Conservation (phyloP, 441 rosid species). For the Jatropha podagrica region DNA sequence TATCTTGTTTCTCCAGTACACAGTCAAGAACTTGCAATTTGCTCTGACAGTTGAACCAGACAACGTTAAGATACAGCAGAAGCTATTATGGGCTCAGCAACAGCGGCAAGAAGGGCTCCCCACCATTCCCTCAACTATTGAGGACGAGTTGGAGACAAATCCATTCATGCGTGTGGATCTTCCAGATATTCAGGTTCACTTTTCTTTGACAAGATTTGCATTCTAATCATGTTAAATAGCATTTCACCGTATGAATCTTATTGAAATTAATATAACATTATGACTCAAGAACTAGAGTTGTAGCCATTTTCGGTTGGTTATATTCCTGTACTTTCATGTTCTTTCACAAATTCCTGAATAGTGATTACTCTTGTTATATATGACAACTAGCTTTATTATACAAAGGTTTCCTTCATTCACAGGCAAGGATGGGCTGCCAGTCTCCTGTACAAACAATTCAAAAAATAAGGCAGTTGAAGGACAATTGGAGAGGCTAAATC, state of each 20-base stretch:
- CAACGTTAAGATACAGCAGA: slow-evolving; percentile 61
- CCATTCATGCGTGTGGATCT: slow-evolving; percentile 79
- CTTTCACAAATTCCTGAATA: not conserved
- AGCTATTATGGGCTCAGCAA: slow-evolving; percentile 72
- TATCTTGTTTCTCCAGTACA: slow-evolving; percentile 55
- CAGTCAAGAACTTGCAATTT: slow-evolving; percentile 86
- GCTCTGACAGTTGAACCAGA: slow-evolving; percentile 73
- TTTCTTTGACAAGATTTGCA: not conserved
- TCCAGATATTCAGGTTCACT: slow-evolving; percentile 61
- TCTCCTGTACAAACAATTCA: slow-evolving; percentile 65
- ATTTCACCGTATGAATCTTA: not conserved
- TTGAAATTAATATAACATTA: not conserved
- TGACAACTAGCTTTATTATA: slow-evolving; percentile 6
- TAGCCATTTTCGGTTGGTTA: not conserved
- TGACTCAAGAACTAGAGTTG: not conserved
- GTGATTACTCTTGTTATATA: not conserved
- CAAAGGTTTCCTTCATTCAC: slow-evolving; percentile 17
- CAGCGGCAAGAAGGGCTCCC: slow-evolving; percentile 70
- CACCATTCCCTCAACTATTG: slow-evolving; percentile 80
- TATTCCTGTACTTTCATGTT: not conserved
- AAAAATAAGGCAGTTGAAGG: slow-evolving; percentile 68
- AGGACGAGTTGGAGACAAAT: slow-evolving; percentile 79
- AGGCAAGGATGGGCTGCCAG: slow-evolving; percentile 59
- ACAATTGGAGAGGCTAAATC: slow-evolving; percentile 74
- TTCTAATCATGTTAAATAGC: not conserved